Evolutionary conservation across 2,329 filamentous ascomycete species (phyloP).

Genomic region (Sporothrix brunneoviolacea): DNA sequence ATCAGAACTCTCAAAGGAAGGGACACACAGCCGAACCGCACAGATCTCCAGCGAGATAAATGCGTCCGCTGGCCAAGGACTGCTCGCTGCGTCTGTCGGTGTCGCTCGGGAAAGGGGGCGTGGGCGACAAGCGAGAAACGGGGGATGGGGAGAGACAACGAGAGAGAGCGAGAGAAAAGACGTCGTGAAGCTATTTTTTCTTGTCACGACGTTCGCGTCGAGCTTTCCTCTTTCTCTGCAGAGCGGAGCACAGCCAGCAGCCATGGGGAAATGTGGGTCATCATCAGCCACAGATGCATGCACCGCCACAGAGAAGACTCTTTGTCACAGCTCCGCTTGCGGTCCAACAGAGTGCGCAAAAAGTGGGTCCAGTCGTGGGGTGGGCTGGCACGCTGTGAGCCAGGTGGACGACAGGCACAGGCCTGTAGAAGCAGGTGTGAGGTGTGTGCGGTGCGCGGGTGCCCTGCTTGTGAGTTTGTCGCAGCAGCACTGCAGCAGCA

Average conservation of each 20-base stretch:
- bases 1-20: background rate
- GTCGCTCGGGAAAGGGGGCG: background rate
- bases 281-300: background rate
- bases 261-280: background rate
- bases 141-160: background rate
- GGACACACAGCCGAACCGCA: background rate
- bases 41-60: too few relatives aligned
- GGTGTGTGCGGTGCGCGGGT: too few relatives aligned
- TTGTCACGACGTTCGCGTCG: conserved; percentile 11
- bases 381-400: too few relatives aligned
- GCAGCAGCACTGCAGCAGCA: too few relatives aligned
- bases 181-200: conserved; percentile 13
- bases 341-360: background rate
- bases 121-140: too few relatives aligned
- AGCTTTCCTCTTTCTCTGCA: too few relatives aligned
- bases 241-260: too few relatives aligned
- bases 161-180: background rate
- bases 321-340: background rate
- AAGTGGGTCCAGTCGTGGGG: background rate
- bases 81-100: background rate
- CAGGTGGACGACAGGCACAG: too few relatives aligned
- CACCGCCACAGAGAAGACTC: too few relatives aligned
- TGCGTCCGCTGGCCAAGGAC: background rate
- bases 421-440: too few relatives aligned
- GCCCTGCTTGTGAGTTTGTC: too few relatives aligned